Evolutionary conservation across 208 protist genomes (phyloP).

Genomic region (Tritrichomonas musculus): DNA sequence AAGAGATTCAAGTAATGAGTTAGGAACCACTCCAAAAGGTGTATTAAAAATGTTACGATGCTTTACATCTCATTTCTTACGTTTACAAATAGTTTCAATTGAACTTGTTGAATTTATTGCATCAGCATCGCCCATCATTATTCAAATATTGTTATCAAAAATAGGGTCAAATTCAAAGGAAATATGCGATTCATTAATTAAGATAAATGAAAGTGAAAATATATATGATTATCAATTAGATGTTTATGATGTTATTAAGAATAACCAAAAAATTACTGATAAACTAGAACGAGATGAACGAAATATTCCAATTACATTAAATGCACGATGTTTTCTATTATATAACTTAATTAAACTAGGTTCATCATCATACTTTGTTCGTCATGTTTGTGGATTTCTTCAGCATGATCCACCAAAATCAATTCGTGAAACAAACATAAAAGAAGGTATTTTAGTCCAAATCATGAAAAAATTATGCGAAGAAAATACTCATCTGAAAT

Average conservation of each 20-base stretch:
- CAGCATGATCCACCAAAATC: neutral
- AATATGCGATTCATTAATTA: neutral
- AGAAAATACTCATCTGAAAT: neutral
- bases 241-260: too few species aligned
- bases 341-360: neutral
- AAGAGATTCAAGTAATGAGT: too few species aligned
- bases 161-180: neutral
- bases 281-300: too few species aligned
- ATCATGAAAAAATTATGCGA: neutral
- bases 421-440: neutral
- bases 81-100: neutral
- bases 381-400: conserved; percentile 7
- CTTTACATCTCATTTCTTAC: neutral
- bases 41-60: neutral
- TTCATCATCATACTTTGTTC: neutral
- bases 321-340: neutral
- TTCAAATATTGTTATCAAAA: neutral
- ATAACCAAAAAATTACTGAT: too few species aligned
- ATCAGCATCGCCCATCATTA: neutral
- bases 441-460: neutral
- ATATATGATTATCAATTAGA: too few species aligned
- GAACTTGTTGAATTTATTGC: neutral
- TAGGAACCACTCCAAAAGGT: too few species aligned
- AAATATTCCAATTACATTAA: too few species aligned
- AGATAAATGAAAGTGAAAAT: neutral